Evolutionary conservation across 1,139 yeast genomes (phyloP).

Genomic region (Lodderomyces parapsilosis): DNA sequence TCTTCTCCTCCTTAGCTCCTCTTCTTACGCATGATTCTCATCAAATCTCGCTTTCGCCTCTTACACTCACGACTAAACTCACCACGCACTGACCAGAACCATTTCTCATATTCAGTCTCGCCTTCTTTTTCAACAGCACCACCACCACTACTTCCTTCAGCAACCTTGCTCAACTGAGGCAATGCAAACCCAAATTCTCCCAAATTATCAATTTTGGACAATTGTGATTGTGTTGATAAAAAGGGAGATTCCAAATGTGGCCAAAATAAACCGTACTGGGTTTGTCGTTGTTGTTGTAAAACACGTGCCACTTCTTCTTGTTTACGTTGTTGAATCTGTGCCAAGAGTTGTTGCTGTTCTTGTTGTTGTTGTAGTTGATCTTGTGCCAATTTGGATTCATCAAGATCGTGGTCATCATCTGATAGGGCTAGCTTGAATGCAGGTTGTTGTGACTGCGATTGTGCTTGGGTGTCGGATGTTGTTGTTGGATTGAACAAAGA

Average conservation of each 20-base stretch:
- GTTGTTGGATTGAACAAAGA: constrained; percentile 54
- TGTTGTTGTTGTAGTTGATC: constrained; percentile 24
- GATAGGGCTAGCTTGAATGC: constrained; percentile 33
- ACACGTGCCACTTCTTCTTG: constrained; percentile 19
- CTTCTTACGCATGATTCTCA: constrained; percentile 54
- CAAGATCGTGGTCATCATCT: constrained; percentile 40
- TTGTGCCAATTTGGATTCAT: constrained; percentile 16
- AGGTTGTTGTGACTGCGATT: constrained; percentile 7
- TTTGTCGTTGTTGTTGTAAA: constrained; percentile 2
- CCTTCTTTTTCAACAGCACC: constrained; percentile 20
- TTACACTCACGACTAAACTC: constrained; percentile 76
- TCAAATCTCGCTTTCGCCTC: constrained; percentile 70
- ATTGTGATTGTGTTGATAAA: constrained; percentile 77
- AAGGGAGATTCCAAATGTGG: constrained; percentile 83
- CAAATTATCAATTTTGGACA: constrained; percentile 51
- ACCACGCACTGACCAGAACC: constrained; percentile 84
- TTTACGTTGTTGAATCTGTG: constrained; percentile 33
- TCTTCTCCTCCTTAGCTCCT: background rate
- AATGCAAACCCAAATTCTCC: constrained; percentile 24
- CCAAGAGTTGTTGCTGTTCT: constrained; percentile 18
- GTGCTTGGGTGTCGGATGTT: constrained; percentile 16
- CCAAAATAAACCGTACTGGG: constrained; percentile 64
- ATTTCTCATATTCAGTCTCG: constrained; percentile 62
- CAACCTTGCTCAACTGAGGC: constrained; percentile 35
- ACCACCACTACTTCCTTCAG: constrained; percentile 10